A percentile compares a stretch with the other conserved stretches of the same genome.
Conservation (phyloP, 2,329 filamentous ascomycete genomes). For the Diplodia intermedia region DNA sequence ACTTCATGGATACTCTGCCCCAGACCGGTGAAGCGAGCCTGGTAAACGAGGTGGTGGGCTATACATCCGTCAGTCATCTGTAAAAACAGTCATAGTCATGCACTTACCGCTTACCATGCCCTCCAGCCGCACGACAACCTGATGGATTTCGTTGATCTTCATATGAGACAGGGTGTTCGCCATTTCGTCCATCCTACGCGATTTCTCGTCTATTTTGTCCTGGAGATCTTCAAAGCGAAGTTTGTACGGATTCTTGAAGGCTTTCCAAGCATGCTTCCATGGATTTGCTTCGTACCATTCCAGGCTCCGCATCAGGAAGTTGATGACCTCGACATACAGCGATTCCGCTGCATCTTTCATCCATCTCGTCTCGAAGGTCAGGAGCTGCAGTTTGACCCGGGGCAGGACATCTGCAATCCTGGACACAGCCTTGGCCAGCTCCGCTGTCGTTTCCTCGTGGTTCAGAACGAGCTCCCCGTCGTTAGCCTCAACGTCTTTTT, state of each 20-base stretch:
- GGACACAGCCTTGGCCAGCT: slow-evolving; percentile 33
- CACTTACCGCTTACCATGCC: not conserved
- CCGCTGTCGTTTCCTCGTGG: slow-evolving; percentile 25
- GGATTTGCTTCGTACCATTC: slow-evolving; percentile 33
- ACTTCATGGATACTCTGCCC: not conserved
- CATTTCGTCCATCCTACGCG: slow-evolving; percentile 31
- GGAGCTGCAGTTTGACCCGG: slow-evolving; percentile 13
- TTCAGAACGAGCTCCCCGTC: slow-evolving; percentile 29
- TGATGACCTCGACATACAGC: slow-evolving; percentile 34
- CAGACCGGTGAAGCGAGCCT: not conserved
- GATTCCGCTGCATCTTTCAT: slow-evolving; percentile 31
- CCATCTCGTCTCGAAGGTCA: slow-evolving; percentile 27
- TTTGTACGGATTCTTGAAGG: slow-evolving; percentile 32
- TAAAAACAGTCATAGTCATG: not conserved
- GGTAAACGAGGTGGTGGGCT: not conserved
- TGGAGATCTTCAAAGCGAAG: slow-evolving; percentile 33
- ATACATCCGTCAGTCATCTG: not conserved
- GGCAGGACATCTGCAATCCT: slow-evolving; percentile 33
- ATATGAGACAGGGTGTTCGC: slow-evolving; percentile 20
- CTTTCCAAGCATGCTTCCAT: slow-evolving; percentile 12
- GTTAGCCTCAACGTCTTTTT: not conserved
- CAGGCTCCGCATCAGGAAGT: slow-evolving; percentile 30
- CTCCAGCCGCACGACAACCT: slow-evolving; percentile 14
- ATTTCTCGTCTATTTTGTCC: slow-evolving; percentile 16
- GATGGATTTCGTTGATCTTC: not conserved